These are phyloP conservation scores for Scopulariopsis brevicaulis DNA, from an alignment of 2,329 filamentous ascomycete genomes.

Conservation along the genomic window DNA sequence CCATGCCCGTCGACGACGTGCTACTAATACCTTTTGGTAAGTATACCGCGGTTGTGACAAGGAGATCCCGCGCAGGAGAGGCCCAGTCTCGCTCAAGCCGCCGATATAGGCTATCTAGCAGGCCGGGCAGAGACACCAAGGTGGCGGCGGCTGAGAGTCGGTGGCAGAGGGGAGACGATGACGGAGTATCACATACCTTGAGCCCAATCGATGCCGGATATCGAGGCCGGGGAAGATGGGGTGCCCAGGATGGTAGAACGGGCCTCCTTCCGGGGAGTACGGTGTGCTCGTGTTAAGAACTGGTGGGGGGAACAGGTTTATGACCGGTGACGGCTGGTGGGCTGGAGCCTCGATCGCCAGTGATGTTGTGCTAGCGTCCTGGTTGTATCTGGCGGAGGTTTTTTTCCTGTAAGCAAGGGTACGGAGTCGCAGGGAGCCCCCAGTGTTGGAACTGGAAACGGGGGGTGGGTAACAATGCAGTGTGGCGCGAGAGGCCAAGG, in stretches of 20 bases:
- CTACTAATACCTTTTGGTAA: constrained; percentile 20
- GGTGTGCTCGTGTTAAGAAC: constrained; percentile 31
- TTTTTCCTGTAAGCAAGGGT: background rate
- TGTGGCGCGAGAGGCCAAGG: background rate
- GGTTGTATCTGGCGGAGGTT: constrained; percentile 35
- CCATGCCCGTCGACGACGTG: constrained; percentile 42
- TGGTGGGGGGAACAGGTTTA: constrained; percentile 39
- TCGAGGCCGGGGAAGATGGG: constrained; percentile 37
- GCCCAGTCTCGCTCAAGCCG: background rate
- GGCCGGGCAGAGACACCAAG: background rate
- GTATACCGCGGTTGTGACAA: background rate
- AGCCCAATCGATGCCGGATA: constrained; percentile 40
- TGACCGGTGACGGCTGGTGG: constrained; percentile 33
- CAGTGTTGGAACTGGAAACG: background rate
- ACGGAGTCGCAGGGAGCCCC: background rate
- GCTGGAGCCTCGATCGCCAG: constrained; percentile 37
- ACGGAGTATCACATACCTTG: constrained; percentile 33
- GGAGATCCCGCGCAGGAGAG: background rate
- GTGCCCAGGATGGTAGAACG: constrained; percentile 34
- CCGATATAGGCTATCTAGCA: background rate
- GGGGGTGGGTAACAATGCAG: background rate
- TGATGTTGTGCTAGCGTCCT: constrained; percentile 38
- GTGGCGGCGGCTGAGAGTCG: background rate
- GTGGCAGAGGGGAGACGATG: background rate
- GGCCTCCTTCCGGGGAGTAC: constrained; percentile 36